Evolutionary conservation across 2,329 filamentous ascomycete species (phyloP).

Genomic region (Pseudogymnoascus sp.): DNA sequence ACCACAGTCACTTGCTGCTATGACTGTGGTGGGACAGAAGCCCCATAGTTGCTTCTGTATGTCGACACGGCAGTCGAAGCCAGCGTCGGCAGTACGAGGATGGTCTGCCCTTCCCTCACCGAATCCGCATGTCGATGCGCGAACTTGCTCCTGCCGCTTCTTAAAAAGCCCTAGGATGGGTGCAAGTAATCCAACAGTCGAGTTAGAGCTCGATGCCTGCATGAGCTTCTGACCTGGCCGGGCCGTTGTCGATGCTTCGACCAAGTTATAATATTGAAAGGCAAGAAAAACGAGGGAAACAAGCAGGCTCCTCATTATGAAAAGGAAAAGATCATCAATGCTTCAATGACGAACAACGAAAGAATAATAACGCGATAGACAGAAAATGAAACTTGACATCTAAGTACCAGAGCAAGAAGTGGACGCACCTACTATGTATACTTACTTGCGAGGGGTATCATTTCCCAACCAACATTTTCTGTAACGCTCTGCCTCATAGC

Average conservation of each 20-base stretch:
- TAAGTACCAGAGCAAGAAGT: not conserved
- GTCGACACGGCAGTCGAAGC: conserved; percentile 34
- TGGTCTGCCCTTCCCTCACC: conserved; percentile 27
- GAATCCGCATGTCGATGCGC: conserved; percentile 27
- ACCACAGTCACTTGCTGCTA: conserved; percentile 33
- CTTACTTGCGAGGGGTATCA: not conserved
- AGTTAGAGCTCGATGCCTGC: not conserved
- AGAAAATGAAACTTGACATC: not conserved
- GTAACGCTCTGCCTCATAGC: not conserved
- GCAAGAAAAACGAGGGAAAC: not conserved
- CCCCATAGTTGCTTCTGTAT: conserved; percentile 33
- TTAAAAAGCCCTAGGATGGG: not conserved
- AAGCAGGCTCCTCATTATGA: not conserved
- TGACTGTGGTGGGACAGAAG: conserved; percentile 34
- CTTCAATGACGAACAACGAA: not conserved
- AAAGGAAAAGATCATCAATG: not conserved
- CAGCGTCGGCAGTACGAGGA: conserved; percentile 29
- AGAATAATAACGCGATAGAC: not conserved
- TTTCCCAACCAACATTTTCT: not conserved
- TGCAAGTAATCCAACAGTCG: not conserved
- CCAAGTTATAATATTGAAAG: not conserved
- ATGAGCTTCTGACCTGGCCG: not conserved
- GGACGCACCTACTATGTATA: not conserved
- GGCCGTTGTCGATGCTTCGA: not conserved
- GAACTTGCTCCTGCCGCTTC: not conserved